Evolutionary conservation across 768 basidiomycete genomes (phyloP), one percentile per base, ranked within the genome.

Genomic region (Leccinum subgranulosum): DNA sequence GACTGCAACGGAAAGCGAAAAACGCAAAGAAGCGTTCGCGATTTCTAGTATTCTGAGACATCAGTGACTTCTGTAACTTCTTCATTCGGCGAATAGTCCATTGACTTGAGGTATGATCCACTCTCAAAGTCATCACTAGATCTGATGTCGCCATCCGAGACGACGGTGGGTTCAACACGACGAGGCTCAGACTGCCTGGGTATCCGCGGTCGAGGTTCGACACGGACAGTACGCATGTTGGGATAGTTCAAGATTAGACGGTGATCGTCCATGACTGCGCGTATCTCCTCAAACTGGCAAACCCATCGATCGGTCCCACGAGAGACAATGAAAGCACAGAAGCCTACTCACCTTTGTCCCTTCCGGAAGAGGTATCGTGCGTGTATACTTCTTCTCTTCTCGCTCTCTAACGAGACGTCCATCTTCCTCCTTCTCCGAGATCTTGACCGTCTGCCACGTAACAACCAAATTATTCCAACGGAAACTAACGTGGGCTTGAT

Each of bases 401-500:
- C 83, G 75, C 62, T 90, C 88, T 56, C 86, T 77, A 29, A 87
- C 75, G n/a, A 84, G 66, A 12, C 79, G 76, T 21, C 80, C 85
- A 21, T 79, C 78, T 59, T 90, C 86, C 60, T 82, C 79, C 73
- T 78, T 80, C 68, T 90, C 88, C 12, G 76, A 74, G 50, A 84
- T 76, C 62, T 81, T 84, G 55, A 82, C 76, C 10, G 76, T 80
- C 57, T 81, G 77, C 88, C 88, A 91, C 17, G 82, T 86, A 39
- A 91, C 77, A 36, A 87, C 76, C 10, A 91, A 74, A 47, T 81
- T 75, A 61, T 81, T 73, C 53, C 79, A 78, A 53, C 87, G 86
- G 63, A 82, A 90, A 66, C 84, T 88, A 65, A 91, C 84, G 61
- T 90, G 88, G 55, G 89, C 81, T 59, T 90, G 84, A 57, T 88